Conservation (phyloP, 2,329 filamentous ascomycete genomes). For the Colletotrichum sp. region DNA sequence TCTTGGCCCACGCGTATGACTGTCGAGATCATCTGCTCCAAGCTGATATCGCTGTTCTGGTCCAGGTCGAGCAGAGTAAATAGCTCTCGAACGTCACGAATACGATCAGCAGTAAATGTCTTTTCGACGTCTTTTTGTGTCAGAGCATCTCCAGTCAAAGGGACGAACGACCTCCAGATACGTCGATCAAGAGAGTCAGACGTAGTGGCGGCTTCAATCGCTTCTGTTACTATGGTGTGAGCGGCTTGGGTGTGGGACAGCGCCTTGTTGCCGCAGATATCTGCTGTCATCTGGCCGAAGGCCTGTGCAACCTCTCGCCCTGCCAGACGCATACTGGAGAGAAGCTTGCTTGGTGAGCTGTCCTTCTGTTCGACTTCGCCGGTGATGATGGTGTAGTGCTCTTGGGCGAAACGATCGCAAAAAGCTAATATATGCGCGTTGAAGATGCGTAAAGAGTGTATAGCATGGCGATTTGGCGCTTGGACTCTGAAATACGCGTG, state of each 20-base stretch:
- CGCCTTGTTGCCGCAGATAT: not conserved
- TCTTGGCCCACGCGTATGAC: not conserved
- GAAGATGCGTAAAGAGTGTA: not conserved
- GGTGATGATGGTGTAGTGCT: slow-evolving; percentile 5
- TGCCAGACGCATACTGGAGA: not conserved
- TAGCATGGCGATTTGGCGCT: not conserved
- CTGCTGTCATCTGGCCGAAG: not conserved
- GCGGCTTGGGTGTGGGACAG: slow-evolving; percentile 4
- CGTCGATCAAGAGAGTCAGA: not conserved
- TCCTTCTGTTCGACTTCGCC: not conserved
- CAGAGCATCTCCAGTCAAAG: not conserved
- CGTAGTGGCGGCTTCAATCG: not conserved
- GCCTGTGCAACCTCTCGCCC: not conserved
- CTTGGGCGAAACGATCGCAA: slow-evolving; percentile 1
- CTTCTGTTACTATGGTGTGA: slow-evolving; percentile 2
- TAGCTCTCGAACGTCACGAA: not conserved
- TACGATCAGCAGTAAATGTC: not conserved
- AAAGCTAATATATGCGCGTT: not conserved
- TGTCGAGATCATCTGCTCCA: not conserved
- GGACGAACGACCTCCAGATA: not conserved
- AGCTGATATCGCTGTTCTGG: not conserved
- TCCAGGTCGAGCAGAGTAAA: slow-evolving; percentile 1
- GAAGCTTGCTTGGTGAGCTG: slow-evolving; percentile 9
- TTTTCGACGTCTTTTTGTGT: not conserved
- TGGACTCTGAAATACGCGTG: not conserved